phyloP scores from a whole-genome alignment of 108 stramenopile species.

The Stephanodiscus minutulus region DNA sequence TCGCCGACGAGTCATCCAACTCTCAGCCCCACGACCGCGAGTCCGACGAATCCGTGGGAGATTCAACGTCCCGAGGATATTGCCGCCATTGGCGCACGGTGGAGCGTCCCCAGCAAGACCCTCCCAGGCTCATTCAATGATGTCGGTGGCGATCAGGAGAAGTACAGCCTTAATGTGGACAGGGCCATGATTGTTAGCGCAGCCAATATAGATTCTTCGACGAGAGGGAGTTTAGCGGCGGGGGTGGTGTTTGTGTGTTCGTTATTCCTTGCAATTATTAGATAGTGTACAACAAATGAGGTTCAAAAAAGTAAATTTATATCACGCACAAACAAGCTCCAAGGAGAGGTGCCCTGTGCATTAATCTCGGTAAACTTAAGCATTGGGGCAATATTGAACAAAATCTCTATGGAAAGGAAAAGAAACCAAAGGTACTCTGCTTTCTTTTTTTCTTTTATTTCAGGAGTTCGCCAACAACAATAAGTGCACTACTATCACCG shows the following conservation, averaged over 20 bases:
- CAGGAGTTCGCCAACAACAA: not conserved
- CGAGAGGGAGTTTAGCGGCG: not conserved
- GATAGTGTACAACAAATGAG: not conserved
- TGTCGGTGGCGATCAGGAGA: constrained; percentile 37
- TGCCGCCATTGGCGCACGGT: constrained; percentile 22
- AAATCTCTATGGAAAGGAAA: not conserved
- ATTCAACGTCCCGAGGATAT: constrained; percentile 21
- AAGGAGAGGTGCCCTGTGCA: not conserved
- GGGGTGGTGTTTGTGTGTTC: constrained; percentile 5
- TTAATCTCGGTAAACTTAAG: not conserved
- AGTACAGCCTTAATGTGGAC: constrained; percentile 23
- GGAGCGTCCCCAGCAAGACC: constrained; percentile 27
- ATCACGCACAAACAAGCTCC: not conserved
- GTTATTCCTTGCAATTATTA: not conserved
- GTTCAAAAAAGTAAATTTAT: not conserved
- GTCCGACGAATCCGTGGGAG: constrained; percentile 37
- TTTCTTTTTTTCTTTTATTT: not conserved
- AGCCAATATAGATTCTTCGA: not conserved
- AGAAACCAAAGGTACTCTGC: not conserved
- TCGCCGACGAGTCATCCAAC: constrained; percentile 19
- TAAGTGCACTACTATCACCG: not conserved
- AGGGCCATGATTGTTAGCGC: constrained; percentile 8
- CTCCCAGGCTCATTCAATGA: constrained; percentile 43
- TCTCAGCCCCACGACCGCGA: constrained; percentile 20
- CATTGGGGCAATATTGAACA: not conserved